phyloP scores from a whole-genome alignment of 1,139 yeast genomes.

The Yamadazyma taylorii region DNA sequence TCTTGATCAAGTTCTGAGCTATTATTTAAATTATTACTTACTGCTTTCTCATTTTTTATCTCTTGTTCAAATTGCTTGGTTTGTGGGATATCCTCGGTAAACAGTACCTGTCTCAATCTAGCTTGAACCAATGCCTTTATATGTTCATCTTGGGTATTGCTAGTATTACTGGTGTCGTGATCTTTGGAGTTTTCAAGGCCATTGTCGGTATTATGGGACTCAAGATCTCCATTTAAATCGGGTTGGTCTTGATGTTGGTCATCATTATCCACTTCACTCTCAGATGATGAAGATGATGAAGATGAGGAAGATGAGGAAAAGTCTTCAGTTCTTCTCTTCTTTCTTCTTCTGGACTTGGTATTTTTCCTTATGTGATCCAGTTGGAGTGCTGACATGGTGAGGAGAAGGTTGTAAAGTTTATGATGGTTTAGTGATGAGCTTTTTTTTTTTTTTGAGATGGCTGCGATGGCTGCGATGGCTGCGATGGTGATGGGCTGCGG shows the following conservation, averaged over 20 bases:
- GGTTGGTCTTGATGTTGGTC: slow-evolving; percentile 25
- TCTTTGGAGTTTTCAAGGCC: too few relatives aligned
- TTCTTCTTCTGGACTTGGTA: slow-evolving; percentile 44
- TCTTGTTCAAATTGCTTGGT: slow-evolving; percentile 1
- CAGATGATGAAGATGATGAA: slow-evolving; percentile 37
- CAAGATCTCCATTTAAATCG: slow-evolving; percentile 30
- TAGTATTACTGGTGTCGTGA: too few relatives aligned
- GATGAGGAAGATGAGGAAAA: slow-evolving; percentile 49
- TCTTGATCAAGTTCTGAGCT: slow-evolving; percentile 48
- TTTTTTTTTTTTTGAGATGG: background rate
- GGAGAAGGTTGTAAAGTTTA: too few relatives aligned
- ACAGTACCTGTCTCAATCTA: slow-evolving; percentile 15
- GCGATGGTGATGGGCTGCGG: too few relatives aligned
- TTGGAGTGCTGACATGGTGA: background rate
- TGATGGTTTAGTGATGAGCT: too few relatives aligned
- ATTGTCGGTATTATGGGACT: slow-evolving; percentile 13
- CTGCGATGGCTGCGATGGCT: background rate
- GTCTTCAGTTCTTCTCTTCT: slow-evolving; percentile 80
- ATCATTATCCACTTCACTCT: slow-evolving; percentile 24
- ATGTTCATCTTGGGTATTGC: background rate
- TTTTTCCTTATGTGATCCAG: slow-evolving; percentile 1
- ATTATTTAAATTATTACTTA: slow-evolving; percentile 22
- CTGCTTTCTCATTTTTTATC: slow-evolving; percentile 9
- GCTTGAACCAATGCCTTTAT: slow-evolving; percentile 5
- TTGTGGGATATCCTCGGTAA: slow-evolving; percentile 12